Conservation (phyloP, 2,329 filamentous ascomycete species). For the Nemania serpens region DNA sequence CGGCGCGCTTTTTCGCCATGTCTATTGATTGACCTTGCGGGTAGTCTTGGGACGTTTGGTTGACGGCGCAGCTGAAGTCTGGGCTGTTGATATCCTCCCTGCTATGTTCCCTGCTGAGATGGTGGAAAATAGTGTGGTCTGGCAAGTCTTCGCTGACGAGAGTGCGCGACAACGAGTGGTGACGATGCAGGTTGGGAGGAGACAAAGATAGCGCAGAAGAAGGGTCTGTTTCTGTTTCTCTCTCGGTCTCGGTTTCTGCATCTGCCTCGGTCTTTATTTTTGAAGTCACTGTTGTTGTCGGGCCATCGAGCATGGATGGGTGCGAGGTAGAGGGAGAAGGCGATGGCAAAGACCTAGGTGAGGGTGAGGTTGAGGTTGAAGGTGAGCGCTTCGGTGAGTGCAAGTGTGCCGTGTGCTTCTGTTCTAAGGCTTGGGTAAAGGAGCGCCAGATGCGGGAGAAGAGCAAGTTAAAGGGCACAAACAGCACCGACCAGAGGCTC, state of each 20-base stretch:
- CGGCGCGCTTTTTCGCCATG: conserved; percentile 38
- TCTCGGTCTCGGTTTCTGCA: no score
- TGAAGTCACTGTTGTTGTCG: neutral
- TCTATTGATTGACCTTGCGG: conserved; percentile 27
- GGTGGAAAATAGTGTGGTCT: conserved; percentile 1
- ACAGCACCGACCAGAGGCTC: conserved; percentile 42
- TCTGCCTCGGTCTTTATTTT: neutral
- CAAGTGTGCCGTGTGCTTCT: conserved; percentile 15
- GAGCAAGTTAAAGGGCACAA: conserved; percentile 42
- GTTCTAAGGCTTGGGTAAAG: conserved; percentile 26
- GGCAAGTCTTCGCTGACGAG: conserved; percentile 5
- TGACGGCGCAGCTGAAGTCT: conserved; percentile 25
- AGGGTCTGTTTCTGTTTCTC: neutral
- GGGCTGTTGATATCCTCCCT: neutral
- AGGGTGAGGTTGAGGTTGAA: conserved; percentile 2
- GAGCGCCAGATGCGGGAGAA: conserved; percentile 39
- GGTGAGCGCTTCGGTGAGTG: conserved; percentile 16
- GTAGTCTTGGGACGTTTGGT: conserved; percentile 23
- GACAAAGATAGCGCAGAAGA: conserved; percentile 4
- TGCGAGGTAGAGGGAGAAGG: neutral
- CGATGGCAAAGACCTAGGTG: conserved; percentile 8
- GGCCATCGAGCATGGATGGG: neutral
- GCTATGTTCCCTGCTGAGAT: neutral
- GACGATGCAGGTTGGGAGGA: conserved; percentile 10
- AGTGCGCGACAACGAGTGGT: conserved; percentile 10